Base-by-base conservation (phyloP, 2,329 filamentous ascomycete species). In the Lizonia empirigonia region DNA sequence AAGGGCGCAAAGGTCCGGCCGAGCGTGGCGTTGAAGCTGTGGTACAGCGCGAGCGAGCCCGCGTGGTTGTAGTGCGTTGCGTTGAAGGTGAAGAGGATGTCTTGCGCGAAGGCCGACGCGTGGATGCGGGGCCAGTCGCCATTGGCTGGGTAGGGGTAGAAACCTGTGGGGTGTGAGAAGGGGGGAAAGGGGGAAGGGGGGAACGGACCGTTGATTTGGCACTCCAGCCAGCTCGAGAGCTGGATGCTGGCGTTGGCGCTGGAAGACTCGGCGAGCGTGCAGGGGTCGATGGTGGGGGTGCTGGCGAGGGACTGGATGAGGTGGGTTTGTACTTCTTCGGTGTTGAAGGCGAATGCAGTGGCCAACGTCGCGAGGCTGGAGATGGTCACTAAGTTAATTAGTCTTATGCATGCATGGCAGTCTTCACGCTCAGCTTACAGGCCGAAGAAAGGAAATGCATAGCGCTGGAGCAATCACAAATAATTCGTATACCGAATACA, bases 91-190 rank as follows among this genome's bases (percentile, higher is more conserved):
- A 68, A 69, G 2, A 50, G 53, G n/a, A 71, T 50, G 36, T 60
- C 58, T 13, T 55, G 53, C 13, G 64, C 65, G 36, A 71, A 70
- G 3, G 64, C 54, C 4, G 42, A 18, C 9, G 60, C 54, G 35
- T 63, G 68, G 15, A 58, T 59, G 15, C 47, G 33, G 9, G 63
- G 60, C 68, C 68, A 71, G 13, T 66, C 36, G 1, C 57, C 63
- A 39, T 71, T 71, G 20, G 46, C 66, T 16, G 68, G 68, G 29
- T 59, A 71, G 1, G 67, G 68, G 36, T 70, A 71, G 51, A 71
- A 70, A 1, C 57, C 65, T 70, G 1, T 1, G 3, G 12, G 3
- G 9, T 5, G 5, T 33, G 10, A 56, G 29, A 18, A 42, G n/a
- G n/a, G n/a, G n/a, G n/a, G n/a, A n/a, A n/a, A n/a, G n/a, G n/a